Evolutionary conservation across 208 protist genomes (phyloP), one percentile per base, ranked within the genome.

Genomic region (Leishmania martiniquensis): DNA sequence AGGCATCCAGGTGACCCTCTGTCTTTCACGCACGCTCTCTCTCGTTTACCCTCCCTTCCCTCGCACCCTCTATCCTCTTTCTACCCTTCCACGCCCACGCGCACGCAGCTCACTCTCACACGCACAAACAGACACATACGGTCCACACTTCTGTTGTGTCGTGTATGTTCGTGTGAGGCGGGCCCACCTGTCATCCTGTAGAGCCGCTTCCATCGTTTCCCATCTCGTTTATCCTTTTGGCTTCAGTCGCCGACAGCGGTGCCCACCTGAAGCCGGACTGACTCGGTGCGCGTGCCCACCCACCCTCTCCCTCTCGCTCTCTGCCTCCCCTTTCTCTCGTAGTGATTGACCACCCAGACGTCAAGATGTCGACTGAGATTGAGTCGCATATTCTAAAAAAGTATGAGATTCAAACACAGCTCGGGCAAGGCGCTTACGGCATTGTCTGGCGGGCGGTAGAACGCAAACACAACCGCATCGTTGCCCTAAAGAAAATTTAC

Each of bases 401-500:
- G 79, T 99, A 99, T 81, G 97, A 99, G 66, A 93, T 99, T 22
- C 92, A 93, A 55, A 96, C 96, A 34, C 98, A 98, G 89, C 77
- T 99, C 39, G 98, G 98, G 22, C 97, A 99, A 72, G 98, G 98
- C 2, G 96, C 98, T 22, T 99, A 99, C 81, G 97, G 98, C 59
- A 98, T 98, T 65, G 98, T 99, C 55, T 98, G 96, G 96, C 90
- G 97, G 42, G 97, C 97, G 1, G 84, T 96, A 4, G 97, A 99
- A 68, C 95, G 92, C 29, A 92, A 94, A 39, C 97, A 97, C 22
- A 86, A 88, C 55, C 88, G 98, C 65, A 90, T 93, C 15, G 95
- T 99, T 7, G 98, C 98, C 3, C 78, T 99, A 25, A 99, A 99
- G 81, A 99, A 99, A 80, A 99, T 99, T 65, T 99, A 98, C 77